Evolutionary conservation across 2,329 filamentous ascomycete genomes (phyloP), one percentile per base, ranked within the genome.

Genomic region (Dactylellina cionopaga): DNA sequence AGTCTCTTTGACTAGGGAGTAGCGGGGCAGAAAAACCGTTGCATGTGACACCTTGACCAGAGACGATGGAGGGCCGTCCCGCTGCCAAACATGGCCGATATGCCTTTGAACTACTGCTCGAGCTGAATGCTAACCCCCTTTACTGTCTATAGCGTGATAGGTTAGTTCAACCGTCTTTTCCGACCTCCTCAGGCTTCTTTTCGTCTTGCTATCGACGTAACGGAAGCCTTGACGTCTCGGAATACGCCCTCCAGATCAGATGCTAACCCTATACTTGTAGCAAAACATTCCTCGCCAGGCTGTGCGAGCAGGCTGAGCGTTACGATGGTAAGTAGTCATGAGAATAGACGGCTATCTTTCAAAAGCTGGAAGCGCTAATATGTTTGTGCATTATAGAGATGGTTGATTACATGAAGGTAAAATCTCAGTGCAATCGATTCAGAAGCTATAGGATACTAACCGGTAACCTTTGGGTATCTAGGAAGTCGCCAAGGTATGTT

Each of bases 231-330:
- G 19, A 41, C 25, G 47, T 60, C 11, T 51, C 31, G 66, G 75
- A 59, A 76, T 74, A 77, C 63, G 51, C 79, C 80, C 84, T 77
- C 84, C 80, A 65, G 19, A 35, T 39, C 65, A 35, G 56, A 78
- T 43, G 59, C 68, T 69, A 27, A 66, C 68, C 3, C 44, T 37
- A 24, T n/a, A 73, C 75, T 72, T 76, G 81, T 83, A 96, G 92
- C 90, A 98, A 98, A 90, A 98, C 95, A 82, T 98, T 98, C 88
- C 92, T 98, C 83, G 95, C 95, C 84, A 90, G 95, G 86, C 92
- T 99, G 82, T 98, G 95, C 88, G 95, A 98, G 91, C 95, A 99
- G 89, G 95, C 95, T 82, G 95, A 98, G 88, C 94, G 94, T 82
- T 99, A 99, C 85, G 94, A 99, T 94, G 95, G 76, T 77, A 74